These are phyloP conservation scores for Oidiodendron maius DNA, from an alignment of 495 filamentous ascomycete species.

Conservation along the genomic window DNA sequence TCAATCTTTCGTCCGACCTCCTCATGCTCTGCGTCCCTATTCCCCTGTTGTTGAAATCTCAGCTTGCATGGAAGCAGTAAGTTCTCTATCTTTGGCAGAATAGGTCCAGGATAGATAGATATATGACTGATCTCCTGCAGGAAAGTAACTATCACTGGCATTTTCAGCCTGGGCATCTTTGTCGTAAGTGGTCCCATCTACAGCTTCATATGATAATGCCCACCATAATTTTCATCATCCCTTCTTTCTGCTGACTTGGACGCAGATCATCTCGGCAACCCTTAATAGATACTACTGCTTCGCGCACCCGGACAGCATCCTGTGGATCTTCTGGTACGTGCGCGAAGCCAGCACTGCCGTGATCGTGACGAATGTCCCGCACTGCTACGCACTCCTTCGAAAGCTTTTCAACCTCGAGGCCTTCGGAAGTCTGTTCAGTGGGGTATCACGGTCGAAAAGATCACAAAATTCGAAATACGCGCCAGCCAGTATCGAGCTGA, in stretches of 20 bases:
- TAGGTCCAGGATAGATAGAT: too few relatives aligned
- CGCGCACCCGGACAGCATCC: constrained; percentile 42
- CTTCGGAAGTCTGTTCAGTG: too few relatives aligned
- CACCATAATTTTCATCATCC: not conserved
- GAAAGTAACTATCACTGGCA: constrained; percentile 45
- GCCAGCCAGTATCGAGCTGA: too few relatives aligned
- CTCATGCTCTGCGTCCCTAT: constrained; percentile 57
- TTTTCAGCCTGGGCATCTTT: constrained; percentile 53
- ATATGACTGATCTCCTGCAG: constrained; percentile 19
- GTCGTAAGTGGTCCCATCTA: constrained; percentile 28
- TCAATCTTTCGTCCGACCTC: constrained; percentile 61
- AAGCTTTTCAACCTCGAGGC: constrained; percentile 44
- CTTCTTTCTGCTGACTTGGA: not conserved
- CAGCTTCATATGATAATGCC: too few relatives aligned
- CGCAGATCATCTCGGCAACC: constrained; percentile 49
- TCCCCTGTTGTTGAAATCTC: constrained; percentile 49
- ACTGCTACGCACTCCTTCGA: constrained; percentile 53
- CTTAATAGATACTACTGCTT: constrained; percentile 66
- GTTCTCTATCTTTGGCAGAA: too few relatives aligned
- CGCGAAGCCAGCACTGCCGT: constrained; percentile 59
- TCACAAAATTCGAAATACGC: too few relatives aligned
- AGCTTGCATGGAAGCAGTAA: constrained; percentile 34
- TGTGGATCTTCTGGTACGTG: constrained; percentile 64
- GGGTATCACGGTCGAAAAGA: too few relatives aligned
- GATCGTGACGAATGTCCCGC: constrained; percentile 58